phyloP scores from a whole-genome alignment of 805 yeast genomes.

The Cyberlindnera suaveolens region DNA sequence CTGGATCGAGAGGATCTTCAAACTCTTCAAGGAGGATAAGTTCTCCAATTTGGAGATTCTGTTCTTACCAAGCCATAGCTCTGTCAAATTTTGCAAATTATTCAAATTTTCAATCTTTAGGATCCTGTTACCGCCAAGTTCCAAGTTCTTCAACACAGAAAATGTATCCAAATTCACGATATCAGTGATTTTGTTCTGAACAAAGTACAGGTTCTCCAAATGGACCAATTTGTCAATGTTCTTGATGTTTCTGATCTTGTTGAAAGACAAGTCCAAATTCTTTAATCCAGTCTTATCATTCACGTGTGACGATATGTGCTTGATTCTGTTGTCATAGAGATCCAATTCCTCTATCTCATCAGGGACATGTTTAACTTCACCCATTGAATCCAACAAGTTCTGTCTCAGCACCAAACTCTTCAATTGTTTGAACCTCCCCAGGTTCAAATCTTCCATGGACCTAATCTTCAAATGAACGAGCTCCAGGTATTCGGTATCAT shows the following conservation, averaged over 20 bases:
- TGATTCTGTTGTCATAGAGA: slow-evolving; percentile 85
- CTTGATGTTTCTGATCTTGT: slow-evolving; percentile 80
- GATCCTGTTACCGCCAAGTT: slow-evolving; percentile 85
- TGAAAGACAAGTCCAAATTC: slow-evolving; percentile 79
- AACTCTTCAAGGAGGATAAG: slow-evolving; percentile 49
- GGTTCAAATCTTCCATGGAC: slow-evolving; percentile 53
- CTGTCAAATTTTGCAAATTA: slow-evolving; percentile 49
- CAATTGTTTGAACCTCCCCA: slow-evolving; percentile 51
- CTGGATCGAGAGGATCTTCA: slow-evolving; percentile 81
- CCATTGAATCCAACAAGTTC: slow-evolving; percentile 69
- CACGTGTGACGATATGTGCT: slow-evolving; percentile 72
- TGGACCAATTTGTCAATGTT: slow-evolving; percentile 59
- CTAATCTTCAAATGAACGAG: slow-evolving; percentile 64
- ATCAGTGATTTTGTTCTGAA: slow-evolving; percentile 76
- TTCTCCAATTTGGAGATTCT: slow-evolving; percentile 60
- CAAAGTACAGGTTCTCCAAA: slow-evolving; percentile 70
- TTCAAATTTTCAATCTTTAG: slow-evolving; percentile 53
- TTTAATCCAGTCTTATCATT: slow-evolving; percentile 51
- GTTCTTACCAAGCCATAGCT: slow-evolving; percentile 93
- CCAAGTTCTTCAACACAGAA: slow-evolving; percentile 57
- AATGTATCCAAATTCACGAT: slow-evolving; percentile 63
- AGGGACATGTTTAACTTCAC: slow-evolving; percentile 58
- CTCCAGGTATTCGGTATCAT: slow-evolving; percentile 56
- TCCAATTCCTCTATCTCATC: slow-evolving; percentile 70
- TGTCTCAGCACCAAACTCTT: slow-evolving; percentile 71